phyloP scores from a whole-genome alignment of 805 yeast species.

The Wickerhamiella kurtzmanii region DNA sequence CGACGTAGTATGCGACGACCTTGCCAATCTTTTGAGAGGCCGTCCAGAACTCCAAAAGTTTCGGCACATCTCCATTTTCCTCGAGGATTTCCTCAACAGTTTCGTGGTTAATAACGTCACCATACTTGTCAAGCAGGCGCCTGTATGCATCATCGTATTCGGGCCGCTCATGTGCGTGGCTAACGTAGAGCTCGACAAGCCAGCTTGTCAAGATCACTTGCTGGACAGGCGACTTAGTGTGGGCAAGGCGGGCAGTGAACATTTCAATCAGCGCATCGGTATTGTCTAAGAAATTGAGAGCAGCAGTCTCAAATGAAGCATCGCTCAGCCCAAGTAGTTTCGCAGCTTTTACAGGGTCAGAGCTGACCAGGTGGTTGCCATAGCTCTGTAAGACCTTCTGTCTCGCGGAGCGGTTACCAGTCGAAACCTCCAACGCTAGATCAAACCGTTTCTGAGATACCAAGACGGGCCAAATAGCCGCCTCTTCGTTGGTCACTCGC shows the following conservation, averaged over 20 bases:
- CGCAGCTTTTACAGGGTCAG: slow-evolving; percentile 29
- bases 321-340: slow-evolving; percentile 46
- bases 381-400: slow-evolving; percentile 41
- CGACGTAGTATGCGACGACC: slow-evolving; percentile 56
- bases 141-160: slow-evolving; percentile 26
- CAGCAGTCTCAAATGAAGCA: slow-evolving; percentile 55
- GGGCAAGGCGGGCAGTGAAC: slow-evolving; percentile 13
- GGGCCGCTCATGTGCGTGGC: slow-evolving; percentile 22
- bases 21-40: slow-evolving; percentile 53
- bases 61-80: slow-evolving; percentile 50
- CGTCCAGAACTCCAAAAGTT: slow-evolving; percentile 55
- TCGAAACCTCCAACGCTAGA: slow-evolving; percentile 42
- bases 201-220: slow-evolving; percentile 45
- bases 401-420: slow-evolving; percentile 10
- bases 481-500: slow-evolving; percentile 46
- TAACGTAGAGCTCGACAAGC: slow-evolving; percentile 39
- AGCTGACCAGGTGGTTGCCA: slow-evolving; percentile 36
- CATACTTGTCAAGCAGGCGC: slow-evolving; percentile 38
- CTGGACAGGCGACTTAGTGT: slow-evolving; percentile 29
- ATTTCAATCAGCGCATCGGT: slow-evolving; percentile 28
- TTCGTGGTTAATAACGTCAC: slow-evolving; percentile 41
- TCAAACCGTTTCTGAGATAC: slow-evolving; percentile 43
- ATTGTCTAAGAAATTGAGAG: slow-evolving; percentile 37
- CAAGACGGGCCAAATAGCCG: slow-evolving; percentile 60
- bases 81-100: slow-evolving; percentile 62